These are phyloP conservation scores for Sorghum bicolor DNA, from an alignment of 176 grass and related monocot genomes.

Conservation along the genomic window DNA sequence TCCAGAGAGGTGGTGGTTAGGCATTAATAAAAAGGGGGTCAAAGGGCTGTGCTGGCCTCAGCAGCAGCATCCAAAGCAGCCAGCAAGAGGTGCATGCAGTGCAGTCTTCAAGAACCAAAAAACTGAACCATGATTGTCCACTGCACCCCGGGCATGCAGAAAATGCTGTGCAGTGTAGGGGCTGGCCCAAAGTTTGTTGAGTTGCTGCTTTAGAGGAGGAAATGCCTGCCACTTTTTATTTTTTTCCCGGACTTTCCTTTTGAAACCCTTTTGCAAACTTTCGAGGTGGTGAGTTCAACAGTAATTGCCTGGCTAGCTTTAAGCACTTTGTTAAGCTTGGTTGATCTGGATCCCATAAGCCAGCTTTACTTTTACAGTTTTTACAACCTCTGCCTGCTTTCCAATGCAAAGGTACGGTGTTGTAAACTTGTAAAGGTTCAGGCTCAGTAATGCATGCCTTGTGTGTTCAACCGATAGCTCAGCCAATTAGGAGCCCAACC, in stretches of 20 bases:
- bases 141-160: conserved; percentile 21
- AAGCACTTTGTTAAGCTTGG: neutral
- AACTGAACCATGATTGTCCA: conserved; percentile 30
- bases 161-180: conserved; percentile 3
- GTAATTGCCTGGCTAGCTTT: conserved; percentile 11
- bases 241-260: neutral
- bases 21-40: conserved; percentile 37
- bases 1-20: conserved; percentile 30
- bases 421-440: neutral
- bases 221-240: conserved; percentile 28
- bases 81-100: neutral
- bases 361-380: neutral
- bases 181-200: conserved; percentile 33
- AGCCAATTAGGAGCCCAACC: neutral
- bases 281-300: conserved; percentile 27
- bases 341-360: neutral
- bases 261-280: conserved; percentile 6
- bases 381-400: neutral
- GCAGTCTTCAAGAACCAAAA: neutral
- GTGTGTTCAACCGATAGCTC: neutral
- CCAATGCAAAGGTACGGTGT: neutral
- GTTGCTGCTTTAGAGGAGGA: conserved; percentile 34
- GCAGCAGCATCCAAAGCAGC: conserved; percentile 37
- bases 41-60: neutral
- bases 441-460: neutral